Base-by-base conservation (phyloP, 2,329 filamentous ascomycete genomes). In the Drechslerella coelobrocha region DNA sequence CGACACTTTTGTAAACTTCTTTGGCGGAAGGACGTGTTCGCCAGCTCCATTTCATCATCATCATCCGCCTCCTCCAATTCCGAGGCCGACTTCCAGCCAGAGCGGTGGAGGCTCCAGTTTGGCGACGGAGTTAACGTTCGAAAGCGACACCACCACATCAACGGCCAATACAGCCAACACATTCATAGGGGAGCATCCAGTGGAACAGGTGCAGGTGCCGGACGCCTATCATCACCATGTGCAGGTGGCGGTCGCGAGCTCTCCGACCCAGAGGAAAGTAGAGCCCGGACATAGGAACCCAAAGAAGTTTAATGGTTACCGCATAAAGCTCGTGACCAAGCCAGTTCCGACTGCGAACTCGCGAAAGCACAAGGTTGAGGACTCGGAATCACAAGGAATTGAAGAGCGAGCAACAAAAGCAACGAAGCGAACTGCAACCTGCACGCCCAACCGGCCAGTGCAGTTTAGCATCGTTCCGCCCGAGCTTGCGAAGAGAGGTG, bases 381-480 rank as follows among this genome's bases (percentile, higher is more conserved):
- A 69, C 0, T 17, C 31, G 7, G 65, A 69, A 23, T 7, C 41
- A n/a, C 23, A 53, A 57, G 3, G 19, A 39, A 17, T 61, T 41
- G 65, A 62, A 1, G 41, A 47, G 21, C 34, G 47, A n/a, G 57
- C 37, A 23, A 52, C 45, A 12, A 69, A 62, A 37, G 56, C 34
- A 1, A 39, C 45, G 17, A 59, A 26, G 34, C 57, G 56, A 45
- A 61, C 34, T 55, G 27, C 47, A 26, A 62, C 57, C 14, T 61
- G 48, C n/a, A 26, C 37, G 41, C 41, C 52, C 5, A 51, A 23
- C 21, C 56, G 65, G 26, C 51, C 48, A 48, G 65, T 69, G 10
- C 47, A 69, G 45, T 69, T 69, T 48, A 69, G 52, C 52, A 69
- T 69, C 34, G 57, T 69, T 21, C 65, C 65, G 19, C 65, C 65